A percentile compares a stretch with the other conserved stretches of the same genome.
These are phyloP conservation scores for Ganoderma meredithae DNA, from an alignment of 1,284 basidiomycete species.

Conservation along the genomic window DNA sequence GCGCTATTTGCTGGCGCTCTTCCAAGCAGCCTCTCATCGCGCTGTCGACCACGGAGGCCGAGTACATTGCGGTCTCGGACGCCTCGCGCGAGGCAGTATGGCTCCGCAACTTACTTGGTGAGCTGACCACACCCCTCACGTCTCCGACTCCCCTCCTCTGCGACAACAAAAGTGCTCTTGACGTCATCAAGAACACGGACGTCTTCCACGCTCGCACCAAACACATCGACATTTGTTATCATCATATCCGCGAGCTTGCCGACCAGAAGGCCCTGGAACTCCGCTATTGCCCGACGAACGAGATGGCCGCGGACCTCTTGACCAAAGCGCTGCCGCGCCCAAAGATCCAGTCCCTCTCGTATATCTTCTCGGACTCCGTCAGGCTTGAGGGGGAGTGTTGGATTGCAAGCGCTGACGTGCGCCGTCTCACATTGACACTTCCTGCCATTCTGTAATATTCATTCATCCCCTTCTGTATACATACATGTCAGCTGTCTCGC, in stretches of 20 bases:
- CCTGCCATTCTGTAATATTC: too few relatives aligned
- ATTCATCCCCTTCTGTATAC: too few relatives aligned
- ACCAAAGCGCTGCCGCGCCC: conserved; percentile 39
- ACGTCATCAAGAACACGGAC: conserved; percentile 38
- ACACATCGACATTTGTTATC: conserved; percentile 48
- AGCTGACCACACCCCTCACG: conserved; percentile 22
- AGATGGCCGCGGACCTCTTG: conserved; percentile 41
- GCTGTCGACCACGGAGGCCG: conserved; percentile 24
- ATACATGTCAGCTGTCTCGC: too few relatives aligned
- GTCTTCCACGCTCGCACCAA: conserved; percentile 41
- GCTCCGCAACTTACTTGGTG: conserved; percentile 33
- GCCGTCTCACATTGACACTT: too few relatives aligned
- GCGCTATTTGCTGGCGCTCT: conserved; percentile 22
- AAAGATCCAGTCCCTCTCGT: not conserved
- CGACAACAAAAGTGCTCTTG: conserved; percentile 46
- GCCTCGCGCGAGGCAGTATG: conserved; percentile 34
- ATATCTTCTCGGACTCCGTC: conserved; percentile 8
- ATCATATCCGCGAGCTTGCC: conserved; percentile 43
- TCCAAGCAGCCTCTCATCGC: conserved; percentile 23
- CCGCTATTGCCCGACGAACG: conserved; percentile 32
- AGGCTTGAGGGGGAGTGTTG: conserved; percentile 13
- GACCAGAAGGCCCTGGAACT: conserved; percentile 26
- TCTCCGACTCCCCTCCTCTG: conserved; percentile 33
- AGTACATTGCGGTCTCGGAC: conserved; percentile 25
- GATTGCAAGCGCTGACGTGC: too few relatives aligned